Evolutionary conservation across 352 stramenopile genomes (phyloP).

Genomic region (Achlya hypogyna): DNA sequence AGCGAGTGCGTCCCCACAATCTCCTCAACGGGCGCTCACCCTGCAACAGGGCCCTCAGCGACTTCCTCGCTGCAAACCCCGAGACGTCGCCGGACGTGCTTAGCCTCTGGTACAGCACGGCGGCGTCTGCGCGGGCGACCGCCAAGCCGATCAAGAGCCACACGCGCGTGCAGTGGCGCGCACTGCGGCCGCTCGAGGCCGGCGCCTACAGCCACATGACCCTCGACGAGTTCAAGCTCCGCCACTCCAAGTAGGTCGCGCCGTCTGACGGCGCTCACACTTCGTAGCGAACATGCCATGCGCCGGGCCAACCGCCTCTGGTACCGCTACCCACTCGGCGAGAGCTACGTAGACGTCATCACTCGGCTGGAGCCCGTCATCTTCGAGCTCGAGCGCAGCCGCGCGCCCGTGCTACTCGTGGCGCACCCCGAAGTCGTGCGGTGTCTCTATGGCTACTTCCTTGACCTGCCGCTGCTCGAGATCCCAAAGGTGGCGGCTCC

Average conservation of each 20-base stretch:
- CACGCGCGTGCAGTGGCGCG: slow-evolving; percentile 11
- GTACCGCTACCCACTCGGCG: slow-evolving; percentile 66
- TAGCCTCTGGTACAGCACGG: slow-evolving; percentile 13
- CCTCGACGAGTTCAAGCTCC: background rate
- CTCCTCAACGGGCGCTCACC: background rate
- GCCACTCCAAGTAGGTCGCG: background rate
- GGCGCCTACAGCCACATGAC: background rate
- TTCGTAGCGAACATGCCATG: background rate
- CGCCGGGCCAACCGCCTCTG: background rate
- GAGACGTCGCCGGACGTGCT: background rate
- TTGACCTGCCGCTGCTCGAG: slow-evolving; percentile 36
- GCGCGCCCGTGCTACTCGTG: slow-evolving; percentile 73
- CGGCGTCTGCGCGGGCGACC: background rate
- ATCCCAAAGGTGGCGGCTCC: background rate
- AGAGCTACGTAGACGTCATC: slow-evolving; percentile 93
- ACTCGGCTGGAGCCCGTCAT: slow-evolving; percentile 85
- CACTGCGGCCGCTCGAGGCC: slow-evolving; percentile 1
- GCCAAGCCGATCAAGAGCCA: background rate
- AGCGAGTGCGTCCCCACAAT: background rate
- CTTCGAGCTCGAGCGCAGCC: slow-evolving; percentile 89
- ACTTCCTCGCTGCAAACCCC: background rate
- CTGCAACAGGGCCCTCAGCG: background rate
- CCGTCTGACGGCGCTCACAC: background rate
- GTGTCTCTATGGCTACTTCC: slow-evolving; percentile 83
- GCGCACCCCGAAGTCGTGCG: slow-evolving; percentile 80